Percentiles rank a stretch among this genome's conserved stretches.
Conservation (phyloP, 768 basidiomycete genomes). For the Serendipita sp. region DNA sequence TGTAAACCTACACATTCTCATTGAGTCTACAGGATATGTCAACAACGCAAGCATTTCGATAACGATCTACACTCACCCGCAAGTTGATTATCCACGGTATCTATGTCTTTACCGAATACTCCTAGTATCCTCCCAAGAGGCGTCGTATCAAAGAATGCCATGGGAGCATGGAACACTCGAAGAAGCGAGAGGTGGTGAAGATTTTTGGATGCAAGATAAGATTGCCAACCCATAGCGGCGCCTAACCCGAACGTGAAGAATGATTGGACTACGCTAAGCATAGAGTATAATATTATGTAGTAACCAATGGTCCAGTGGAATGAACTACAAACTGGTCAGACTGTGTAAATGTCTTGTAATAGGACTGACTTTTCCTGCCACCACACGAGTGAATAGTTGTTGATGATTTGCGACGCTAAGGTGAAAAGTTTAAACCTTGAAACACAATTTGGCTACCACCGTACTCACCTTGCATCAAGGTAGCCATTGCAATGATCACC, state of each 20-base stretch:
- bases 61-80: constrained; percentile 24
- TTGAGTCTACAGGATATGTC: constrained; percentile 26
- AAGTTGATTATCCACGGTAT: constrained; percentile 46
- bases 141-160: constrained; percentile 64
- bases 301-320: constrained; percentile 36
- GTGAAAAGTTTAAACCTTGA: background rate
- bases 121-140: constrained; percentile 45
- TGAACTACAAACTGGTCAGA: constrained; percentile 18
- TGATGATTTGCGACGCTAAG: constrained; percentile 31
- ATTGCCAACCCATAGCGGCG: constrained; percentile 36
- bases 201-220: constrained; percentile 42
- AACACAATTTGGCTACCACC: background rate
- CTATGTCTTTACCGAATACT: constrained; percentile 51
- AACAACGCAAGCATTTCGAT: background rate
- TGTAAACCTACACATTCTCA: constrained; percentile 34
- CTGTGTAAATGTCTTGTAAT: background rate
- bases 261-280: constrained; percentile 41
- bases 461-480: constrained; percentile 37
- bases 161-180: constrained; percentile 52
- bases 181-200: constrained; percentile 40
- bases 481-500: constrained; percentile 30
- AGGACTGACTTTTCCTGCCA: constrained; percentile 44
- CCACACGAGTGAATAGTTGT: constrained; percentile 54
- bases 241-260: constrained; percentile 42
- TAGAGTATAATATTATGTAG: constrained; percentile 50